Evolutionary conservation across 2,329 filamentous ascomycete genomes (phyloP).

Genomic region (Fusarium hostae): DNA sequence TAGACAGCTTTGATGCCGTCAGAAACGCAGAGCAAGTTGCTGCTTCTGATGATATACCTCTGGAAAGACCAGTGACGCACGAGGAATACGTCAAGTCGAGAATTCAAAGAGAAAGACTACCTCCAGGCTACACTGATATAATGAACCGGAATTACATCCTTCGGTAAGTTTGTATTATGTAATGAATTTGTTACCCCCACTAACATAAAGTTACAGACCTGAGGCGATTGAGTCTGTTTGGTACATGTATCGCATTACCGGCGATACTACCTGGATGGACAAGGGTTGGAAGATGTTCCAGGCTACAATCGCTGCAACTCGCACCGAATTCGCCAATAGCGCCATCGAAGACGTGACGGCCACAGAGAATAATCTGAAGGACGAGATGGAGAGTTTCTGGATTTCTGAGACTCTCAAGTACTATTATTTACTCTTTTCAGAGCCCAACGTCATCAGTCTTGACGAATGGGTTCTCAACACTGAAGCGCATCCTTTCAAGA

Average conservation of each 20-base stretch:
- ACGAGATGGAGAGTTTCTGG: slow-evolving; percentile 92
- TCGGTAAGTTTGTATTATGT: slow-evolving; percentile 58
- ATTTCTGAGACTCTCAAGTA: slow-evolving; percentile 92
- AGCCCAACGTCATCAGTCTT: slow-evolving; percentile 72
- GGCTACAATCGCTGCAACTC: slow-evolving; percentile 73
- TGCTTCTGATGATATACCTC: slow-evolving; percentile 1
- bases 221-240: slow-evolving; percentile 91
- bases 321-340: slow-evolving; percentile 73
- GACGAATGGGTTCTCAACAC: slow-evolving; percentile 77
- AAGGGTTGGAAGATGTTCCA: slow-evolving; percentile 89
- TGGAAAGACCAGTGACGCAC: slow-evolving; percentile 59
- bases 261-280: slow-evolving; percentile 78
- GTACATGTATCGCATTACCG: slow-evolving; percentile 91
- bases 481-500: slow-evolving; percentile 68
- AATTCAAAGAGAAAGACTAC: slow-evolving; percentile 58
- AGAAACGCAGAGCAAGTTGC: slow-evolving; percentile 14
- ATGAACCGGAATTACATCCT: slow-evolving; percentile 66
- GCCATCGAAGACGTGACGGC: slow-evolving; percentile 73
- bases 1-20: slow-evolving; percentile 26
- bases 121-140: slow-evolving; percentile 63
- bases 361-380: slow-evolving; percentile 55
- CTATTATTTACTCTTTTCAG: slow-evolving; percentile 83
- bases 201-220: slow-evolving; percentile 61
- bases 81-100: slow-evolving; percentile 62
- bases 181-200: neutral